Evolutionary conservation across 257 asterid species (phyloP).

Genomic region (Fraxinus pennsylvanica): DNA sequence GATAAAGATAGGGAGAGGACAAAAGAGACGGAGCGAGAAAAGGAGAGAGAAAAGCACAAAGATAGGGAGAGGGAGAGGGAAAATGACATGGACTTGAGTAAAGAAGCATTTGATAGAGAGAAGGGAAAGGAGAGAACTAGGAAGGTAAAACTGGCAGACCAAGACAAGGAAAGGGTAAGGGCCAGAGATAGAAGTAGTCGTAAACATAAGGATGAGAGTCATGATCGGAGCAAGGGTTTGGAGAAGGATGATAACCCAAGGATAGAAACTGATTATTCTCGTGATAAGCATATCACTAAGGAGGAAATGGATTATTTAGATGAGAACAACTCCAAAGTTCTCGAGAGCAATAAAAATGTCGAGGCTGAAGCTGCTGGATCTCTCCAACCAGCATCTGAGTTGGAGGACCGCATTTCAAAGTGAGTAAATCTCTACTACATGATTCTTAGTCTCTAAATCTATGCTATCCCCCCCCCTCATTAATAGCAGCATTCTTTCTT

Average conservation of each 20-base stretch:
- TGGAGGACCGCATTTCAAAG: constrained; percentile 75
- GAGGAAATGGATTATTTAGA: constrained; percentile 35
- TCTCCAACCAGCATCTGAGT: constrained; percentile 40
- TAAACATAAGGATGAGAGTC: constrained; percentile 58
- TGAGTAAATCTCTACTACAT: constrained; percentile 41
- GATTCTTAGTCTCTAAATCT: background rate
- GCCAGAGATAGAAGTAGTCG: constrained; percentile 62
- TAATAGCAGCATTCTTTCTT: background rate
- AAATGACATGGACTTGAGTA: constrained; percentile 51
- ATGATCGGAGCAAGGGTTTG: constrained; percentile 49
- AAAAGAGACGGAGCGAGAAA: constrained; percentile 49
- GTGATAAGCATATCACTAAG: constrained; percentile 31
- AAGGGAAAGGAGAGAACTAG: constrained; percentile 62
- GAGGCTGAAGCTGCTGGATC: constrained; percentile 39
- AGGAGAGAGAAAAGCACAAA: constrained; percentile 45
- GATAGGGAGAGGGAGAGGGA: constrained; percentile 42
- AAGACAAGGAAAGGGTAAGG: constrained; percentile 59
- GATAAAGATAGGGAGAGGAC: constrained; percentile 59
- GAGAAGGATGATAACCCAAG: constrained; percentile 46
- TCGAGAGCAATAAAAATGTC: constrained; percentile 36
- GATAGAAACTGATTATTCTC: constrained; percentile 32
- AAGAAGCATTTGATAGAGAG: constrained; percentile 57
- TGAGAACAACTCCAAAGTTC: constrained; percentile 36
- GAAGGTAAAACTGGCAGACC: constrained; percentile 57
- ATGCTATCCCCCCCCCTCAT: background rate